These are phyloP conservation scores for Protoeuglena noctilucae DNA, from an alignment of 139 green algal genomes.

Conservation along the genomic window DNA sequence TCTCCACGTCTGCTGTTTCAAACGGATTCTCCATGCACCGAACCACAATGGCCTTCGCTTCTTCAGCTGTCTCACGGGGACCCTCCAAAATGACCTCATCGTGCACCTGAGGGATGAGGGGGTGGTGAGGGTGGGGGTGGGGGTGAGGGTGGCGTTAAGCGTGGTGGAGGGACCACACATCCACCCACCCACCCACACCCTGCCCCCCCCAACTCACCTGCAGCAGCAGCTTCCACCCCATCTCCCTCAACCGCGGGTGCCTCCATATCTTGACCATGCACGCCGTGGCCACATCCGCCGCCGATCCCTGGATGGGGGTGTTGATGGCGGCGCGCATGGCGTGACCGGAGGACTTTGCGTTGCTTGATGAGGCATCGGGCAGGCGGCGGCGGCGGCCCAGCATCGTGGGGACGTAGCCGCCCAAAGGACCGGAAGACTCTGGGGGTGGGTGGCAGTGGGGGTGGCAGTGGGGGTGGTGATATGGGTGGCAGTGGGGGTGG, in stretches of 20 bases:
- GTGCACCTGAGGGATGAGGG: slow-evolving; percentile 47
- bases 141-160: not conserved
- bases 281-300: slow-evolving; percentile 80
- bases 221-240: slow-evolving; percentile 82
- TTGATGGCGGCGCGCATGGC: slow-evolving; percentile 85
- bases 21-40: slow-evolving; percentile 80
- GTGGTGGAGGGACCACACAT: too few relatives aligned
- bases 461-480: too few relatives aligned
- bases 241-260: slow-evolving; percentile 34
- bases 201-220: slow-evolving; percentile 34
- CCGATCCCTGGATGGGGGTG: slow-evolving; percentile 89
- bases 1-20: slow-evolving; percentile 11
- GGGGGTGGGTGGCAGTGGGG: too few relatives aligned
- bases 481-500: too few relatives aligned
- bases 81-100: slow-evolving; percentile 97
- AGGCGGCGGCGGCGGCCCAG: slow-evolving; percentile 65
- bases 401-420: slow-evolving; percentile 61
- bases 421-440: too few relatives aligned
- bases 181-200: not conserved
- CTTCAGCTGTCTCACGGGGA: slow-evolving; percentile 46
- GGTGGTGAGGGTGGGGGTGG: not conserved
- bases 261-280: slow-evolving; percentile 79
- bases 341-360: slow-evolving; percentile 11
- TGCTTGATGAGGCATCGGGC: slow-evolving; percentile 28
- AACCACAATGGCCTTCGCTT: slow-evolving; percentile 53